A percentile compares a stretch with the other conserved stretches of the same genome.
These are phyloP conservation scores for Solanum raphanifolium DNA, from an alignment of 257 asterid species.

Conservation along the genomic window DNA sequence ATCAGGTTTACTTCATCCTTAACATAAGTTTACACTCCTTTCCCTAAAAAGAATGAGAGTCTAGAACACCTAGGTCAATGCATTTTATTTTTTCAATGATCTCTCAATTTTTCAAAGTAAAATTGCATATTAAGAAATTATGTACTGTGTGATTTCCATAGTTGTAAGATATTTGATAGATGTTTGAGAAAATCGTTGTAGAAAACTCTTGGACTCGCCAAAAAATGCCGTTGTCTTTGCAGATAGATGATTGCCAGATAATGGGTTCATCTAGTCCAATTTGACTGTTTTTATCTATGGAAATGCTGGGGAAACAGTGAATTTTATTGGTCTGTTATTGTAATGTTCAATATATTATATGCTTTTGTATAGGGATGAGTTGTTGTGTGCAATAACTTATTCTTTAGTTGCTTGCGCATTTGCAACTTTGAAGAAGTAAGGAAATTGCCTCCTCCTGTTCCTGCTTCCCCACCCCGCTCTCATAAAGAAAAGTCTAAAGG, in stretches of 20 bases:
- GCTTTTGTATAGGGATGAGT: neutral
- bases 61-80: neutral
- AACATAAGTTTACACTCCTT: neutral
- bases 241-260: neutral
- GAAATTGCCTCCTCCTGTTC: neutral
- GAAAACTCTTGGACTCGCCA: neutral
- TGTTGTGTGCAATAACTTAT: neutral
- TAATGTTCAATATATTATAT: neutral
- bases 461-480: neutral
- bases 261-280: neutral
- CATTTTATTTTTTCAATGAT: neutral
- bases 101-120: neutral
- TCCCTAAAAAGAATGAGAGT: neutral
- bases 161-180: neutral
- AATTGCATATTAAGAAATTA: neutral
- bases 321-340: neutral
- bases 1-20: constrained; percentile 43
- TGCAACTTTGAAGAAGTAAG: neutral
- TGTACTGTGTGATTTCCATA: neutral
- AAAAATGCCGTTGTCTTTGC: neutral
- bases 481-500: neutral
- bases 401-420: neutral
- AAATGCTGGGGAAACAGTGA: neutral
- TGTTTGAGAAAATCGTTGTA: neutral
- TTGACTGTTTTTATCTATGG: neutral